These are phyloP conservation scores for Acorus gramineus DNA, from an alignment of 106 monocot species.

Conservation along the genomic window DNA sequence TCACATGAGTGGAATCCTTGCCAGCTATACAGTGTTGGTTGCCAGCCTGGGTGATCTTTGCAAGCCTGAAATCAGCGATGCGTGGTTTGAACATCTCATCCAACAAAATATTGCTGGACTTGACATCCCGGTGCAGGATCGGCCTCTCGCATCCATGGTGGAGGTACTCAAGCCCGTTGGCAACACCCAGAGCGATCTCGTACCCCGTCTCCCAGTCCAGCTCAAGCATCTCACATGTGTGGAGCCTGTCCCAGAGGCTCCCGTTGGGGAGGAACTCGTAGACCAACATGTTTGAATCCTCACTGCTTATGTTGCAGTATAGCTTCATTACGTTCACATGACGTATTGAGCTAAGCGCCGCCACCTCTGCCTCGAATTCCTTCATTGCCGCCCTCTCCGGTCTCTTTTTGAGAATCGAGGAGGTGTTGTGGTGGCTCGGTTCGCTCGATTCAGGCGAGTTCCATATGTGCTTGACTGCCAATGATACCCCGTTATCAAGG, in stretches of 20 bases:
- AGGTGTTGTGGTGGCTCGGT: not conserved
- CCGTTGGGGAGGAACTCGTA: slow-evolving; percentile 88
- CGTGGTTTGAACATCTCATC: slow-evolving; percentile 66
- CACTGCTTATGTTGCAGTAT: slow-evolving; percentile 79
- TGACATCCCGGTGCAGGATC: slow-evolving; percentile 77
- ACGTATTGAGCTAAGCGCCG: slow-evolving; percentile 57
- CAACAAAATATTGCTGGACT: slow-evolving; percentile 82
- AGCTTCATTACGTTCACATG: slow-evolving; percentile 93
- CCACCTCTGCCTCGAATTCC: slow-evolving; percentile 80
- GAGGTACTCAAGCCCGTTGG: slow-evolving; percentile 66
- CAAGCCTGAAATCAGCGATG: slow-evolving; percentile 80
- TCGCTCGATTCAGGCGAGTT: slow-evolving; percentile 2
- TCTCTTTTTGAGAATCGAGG: slow-evolving; percentile 23
- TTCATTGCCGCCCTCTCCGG: slow-evolving; percentile 9
- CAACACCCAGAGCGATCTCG: slow-evolving; percentile 60
- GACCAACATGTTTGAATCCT: slow-evolving; percentile 60
- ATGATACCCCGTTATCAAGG: slow-evolving; percentile 23
- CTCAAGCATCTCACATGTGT: slow-evolving; percentile 10
- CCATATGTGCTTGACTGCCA: slow-evolving; percentile 80
- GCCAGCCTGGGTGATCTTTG: slow-evolving; percentile 41
- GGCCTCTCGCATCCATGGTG: slow-evolving; percentile 69
- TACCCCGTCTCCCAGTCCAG: slow-evolving; percentile 54
- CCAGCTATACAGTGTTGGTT: not conserved
- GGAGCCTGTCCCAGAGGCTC: slow-evolving; percentile 72
- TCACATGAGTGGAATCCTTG: slow-evolving; percentile 4